These are phyloP conservation scores for Xylariaceae sp. DNA, from an alignment of 2,329 filamentous ascomycete species.

Conservation along the genomic window DNA sequence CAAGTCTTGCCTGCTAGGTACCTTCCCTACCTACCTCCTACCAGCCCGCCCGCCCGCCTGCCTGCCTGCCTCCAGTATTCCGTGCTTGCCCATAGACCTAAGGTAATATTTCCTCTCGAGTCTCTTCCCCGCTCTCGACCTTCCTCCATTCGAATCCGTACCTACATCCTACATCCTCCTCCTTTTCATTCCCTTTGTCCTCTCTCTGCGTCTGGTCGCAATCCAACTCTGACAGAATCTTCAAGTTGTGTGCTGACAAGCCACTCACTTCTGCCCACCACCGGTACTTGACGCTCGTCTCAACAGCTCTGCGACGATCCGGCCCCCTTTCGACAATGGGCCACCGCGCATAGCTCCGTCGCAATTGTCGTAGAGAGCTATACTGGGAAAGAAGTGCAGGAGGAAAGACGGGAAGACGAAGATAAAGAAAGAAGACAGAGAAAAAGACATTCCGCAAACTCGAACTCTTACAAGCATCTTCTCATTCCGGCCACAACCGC, in stretches of 20 bases:
- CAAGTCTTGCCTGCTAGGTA: neutral
- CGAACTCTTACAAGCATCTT: neutral
- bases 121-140: constrained; percentile 17
- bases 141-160: constrained; percentile 10
- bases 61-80: neutral
- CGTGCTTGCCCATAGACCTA: neutral
- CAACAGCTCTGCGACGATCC: constrained; percentile 22
- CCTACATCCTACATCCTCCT: constrained; percentile 6
- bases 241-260: constrained; percentile 15
- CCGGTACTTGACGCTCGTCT: constrained; percentile 13
- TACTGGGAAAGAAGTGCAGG: constrained; percentile 16
- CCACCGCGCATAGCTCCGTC: constrained; percentile 30
- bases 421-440: constrained; percentile 7
- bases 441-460: constrained; percentile 5
- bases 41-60: neutral
- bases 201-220: constrained; percentile 17
- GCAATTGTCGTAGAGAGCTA: constrained; percentile 26
- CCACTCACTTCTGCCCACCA: constrained; percentile 10
- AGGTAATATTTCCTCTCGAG: neutral
- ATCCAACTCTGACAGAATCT: constrained; percentile 10
- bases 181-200: constrained; percentile 19
- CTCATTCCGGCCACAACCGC: constrained; percentile 4
- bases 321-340: constrained; percentile 28
- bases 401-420: constrained; percentile 1
- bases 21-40: neutral